Evolutionary conservation across 768 basidiomycete species (phyloP).

Genomic region (Tubosaeta sp.): DNA sequence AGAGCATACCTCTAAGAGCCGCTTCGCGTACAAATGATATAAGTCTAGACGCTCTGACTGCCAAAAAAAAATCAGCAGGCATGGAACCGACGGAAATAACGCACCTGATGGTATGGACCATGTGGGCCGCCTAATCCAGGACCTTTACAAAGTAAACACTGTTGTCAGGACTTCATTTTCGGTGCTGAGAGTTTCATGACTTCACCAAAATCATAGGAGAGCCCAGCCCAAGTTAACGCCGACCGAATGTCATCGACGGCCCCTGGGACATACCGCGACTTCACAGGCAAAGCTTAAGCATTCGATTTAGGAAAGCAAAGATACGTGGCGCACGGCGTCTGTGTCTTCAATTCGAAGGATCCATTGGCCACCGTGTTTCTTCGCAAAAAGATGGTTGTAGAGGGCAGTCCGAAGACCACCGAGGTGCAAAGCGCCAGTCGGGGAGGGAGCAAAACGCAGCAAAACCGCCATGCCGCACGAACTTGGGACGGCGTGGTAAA

Average conservation of each 20-base stretch:
- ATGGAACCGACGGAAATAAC: constrained; percentile 69
- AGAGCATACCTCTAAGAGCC: constrained; percentile 65
- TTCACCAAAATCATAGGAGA: constrained; percentile 81
- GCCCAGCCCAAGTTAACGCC: constrained; percentile 84
- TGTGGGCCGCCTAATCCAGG: constrained; percentile 62
- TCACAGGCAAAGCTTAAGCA: neutral
- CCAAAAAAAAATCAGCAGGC: constrained; percentile 7
- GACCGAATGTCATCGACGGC: constrained; percentile 77
- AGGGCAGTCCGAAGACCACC: constrained; percentile 93
- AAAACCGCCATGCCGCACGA: constrained; percentile 44
- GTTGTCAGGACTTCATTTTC: constrained; percentile 2
- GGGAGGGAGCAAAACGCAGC: constrained; percentile 94
- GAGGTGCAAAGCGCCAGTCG: constrained; percentile 90
- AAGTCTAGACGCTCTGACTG: constrained; percentile 88
- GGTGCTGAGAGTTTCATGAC: neutral
- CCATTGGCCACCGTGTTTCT: constrained; percentile 83
- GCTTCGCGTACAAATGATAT: constrained; percentile 69
- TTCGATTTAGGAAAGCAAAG: neutral
- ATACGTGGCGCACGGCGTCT: constrained; percentile 64
- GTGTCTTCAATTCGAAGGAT: constrained; percentile 94
- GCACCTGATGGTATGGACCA: constrained; percentile 39
- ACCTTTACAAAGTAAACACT: neutral
- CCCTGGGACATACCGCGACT: constrained; percentile 80
- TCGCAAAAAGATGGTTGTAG: constrained; percentile 85
- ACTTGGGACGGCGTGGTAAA: too few relatives aligned